phyloP scores from a whole-genome alignment of 2,329 filamentous ascomycete species.

The Calonectria pteridis region DNA sequence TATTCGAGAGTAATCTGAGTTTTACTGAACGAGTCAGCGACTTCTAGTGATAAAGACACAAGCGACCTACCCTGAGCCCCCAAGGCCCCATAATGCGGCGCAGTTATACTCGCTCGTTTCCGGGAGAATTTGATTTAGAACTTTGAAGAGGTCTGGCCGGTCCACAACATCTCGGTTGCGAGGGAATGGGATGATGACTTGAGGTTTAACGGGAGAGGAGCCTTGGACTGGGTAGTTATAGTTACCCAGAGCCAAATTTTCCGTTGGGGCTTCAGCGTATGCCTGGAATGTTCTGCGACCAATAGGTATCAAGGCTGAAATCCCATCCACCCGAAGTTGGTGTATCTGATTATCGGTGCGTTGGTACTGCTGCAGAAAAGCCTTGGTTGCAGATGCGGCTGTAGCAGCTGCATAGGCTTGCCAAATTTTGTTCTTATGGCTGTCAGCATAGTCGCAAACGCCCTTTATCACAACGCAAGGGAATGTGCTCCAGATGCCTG shows the following conservation, averaged over 20 bases:
- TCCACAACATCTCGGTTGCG: conserved; percentile 34
- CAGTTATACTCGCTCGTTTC: conserved; percentile 21
- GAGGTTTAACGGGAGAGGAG: not conserved
- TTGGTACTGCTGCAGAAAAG: not conserved
- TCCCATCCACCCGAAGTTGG: not conserved
- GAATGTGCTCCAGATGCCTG: conserved; percentile 5
- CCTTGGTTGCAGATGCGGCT: conserved; percentile 4
- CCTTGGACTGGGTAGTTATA: not conserved
- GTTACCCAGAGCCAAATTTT: not conserved
- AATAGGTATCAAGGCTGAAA: not conserved
- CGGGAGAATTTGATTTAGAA: conserved; percentile 38
- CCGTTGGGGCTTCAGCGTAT: not conserved
- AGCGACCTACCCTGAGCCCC: conserved; percentile 43
- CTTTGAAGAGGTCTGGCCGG: conserved; percentile 33
- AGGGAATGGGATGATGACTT: not conserved
- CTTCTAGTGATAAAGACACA: not conserved
- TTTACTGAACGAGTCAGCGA: conserved; percentile 45
- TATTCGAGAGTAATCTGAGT: conserved; percentile 54
- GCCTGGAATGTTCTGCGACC: not conserved
- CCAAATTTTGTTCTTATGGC: conserved; percentile 24
- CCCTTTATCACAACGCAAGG: conserved; percentile 21
- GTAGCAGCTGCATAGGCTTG: conserved; percentile 18
- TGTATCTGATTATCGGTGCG: not conserved
- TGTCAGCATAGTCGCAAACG: conserved; percentile 20
- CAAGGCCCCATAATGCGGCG: conserved; percentile 44